Evolutionary conservation across 192 early-diverging fungal species (phyloP), one percentile per base, ranked within the genome.

Genomic region (Linnemannia zychae): DNA sequence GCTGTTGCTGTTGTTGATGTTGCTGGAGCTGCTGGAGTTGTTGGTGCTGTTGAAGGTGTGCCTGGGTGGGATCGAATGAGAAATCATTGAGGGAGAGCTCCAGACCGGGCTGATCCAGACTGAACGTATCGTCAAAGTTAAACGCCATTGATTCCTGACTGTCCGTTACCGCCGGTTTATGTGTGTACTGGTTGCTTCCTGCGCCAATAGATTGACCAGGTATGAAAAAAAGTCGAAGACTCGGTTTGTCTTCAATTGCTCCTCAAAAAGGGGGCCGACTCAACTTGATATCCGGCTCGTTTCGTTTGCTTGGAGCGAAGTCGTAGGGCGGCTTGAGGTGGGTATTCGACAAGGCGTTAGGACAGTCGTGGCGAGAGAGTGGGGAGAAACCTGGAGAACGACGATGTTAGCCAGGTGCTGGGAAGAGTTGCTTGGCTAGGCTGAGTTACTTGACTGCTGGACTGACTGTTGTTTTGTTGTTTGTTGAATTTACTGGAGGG

Each of bases 21-120:
- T 74, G 73, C 36, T 60, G 73, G 16, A 44, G 73, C 33, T 66
- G 74, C 57, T 75, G 70, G 11, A 60, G 60, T 37, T 74, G 78
- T 13, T 74, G 72, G 18, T 81, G 79, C 40, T 74, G 73, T 20
- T 75, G 72, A 3, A 57, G 79, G 16, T 75, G 67, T 40, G 69
- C 47, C 69, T 82, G 80, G 6, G 60, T 44, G 36, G 80, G 46
- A 66, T 84, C 82, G 44, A 84, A 84, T 22, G 77, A 71, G 66
- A 84, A 79, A 13, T 79, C 82, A 48, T 76, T 79, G 24, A 84
- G 73, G 0, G 82, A 74, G 22, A 84, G 50, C 13, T 84, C 82
- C 67, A 84, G 33, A 7, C 77, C 77, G 1, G 77, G 46, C 31
- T 78, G 82, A 75, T 84, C 82, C 33, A 84, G 52, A 5, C 72